A percentile compares a stretch with the other conserved stretches of the same genome.
phyloP scores from a whole-genome alignment of 176 grass and related monocot species.

The Carex myosuroides region DNA sequence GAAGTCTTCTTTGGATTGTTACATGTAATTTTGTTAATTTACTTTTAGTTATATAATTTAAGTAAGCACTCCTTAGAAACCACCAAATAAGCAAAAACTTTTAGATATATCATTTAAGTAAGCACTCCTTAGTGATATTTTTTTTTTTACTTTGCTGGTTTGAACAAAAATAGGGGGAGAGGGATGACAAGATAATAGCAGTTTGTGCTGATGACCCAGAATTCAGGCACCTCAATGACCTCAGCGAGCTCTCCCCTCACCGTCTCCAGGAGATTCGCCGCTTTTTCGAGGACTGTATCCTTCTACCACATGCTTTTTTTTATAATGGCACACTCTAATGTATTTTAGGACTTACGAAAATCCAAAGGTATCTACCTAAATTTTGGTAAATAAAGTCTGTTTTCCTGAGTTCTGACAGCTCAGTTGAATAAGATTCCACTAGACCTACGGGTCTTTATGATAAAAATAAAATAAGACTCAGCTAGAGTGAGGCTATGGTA shows the following conservation, averaged over 20 bases:
- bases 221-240: slow-evolving; percentile 52
- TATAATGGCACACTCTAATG: neutral
- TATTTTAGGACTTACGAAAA: neutral
- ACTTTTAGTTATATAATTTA: neutral
- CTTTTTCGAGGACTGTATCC: slow-evolving; percentile 72
- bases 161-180: slow-evolving; percentile 31
- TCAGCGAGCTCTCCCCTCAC: slow-evolving; percentile 61
- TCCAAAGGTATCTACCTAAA: neutral
- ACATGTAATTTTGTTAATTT: neutral
- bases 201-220: slow-evolving; percentile 69
- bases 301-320: neutral
- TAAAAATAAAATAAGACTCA: too few relatives aligned
- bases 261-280: slow-evolving; percentile 55
- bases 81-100: neutral
- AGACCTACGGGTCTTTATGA: too few relatives aligned
- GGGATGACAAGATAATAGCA: slow-evolving; percentile 79
- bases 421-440: neutral
- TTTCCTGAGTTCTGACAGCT: neutral
- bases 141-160: neutral
- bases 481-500: too few relatives aligned
- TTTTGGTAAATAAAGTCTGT: neutral
- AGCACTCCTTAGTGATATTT: neutral
- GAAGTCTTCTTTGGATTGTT: neutral
- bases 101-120: neutral
- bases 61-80: neutral